These are phyloP conservation scores for Arthrobotrys pseudoclavata DNA, from an alignment of 2,329 filamentous ascomycete genomes.

Conservation along the genomic window DNA sequence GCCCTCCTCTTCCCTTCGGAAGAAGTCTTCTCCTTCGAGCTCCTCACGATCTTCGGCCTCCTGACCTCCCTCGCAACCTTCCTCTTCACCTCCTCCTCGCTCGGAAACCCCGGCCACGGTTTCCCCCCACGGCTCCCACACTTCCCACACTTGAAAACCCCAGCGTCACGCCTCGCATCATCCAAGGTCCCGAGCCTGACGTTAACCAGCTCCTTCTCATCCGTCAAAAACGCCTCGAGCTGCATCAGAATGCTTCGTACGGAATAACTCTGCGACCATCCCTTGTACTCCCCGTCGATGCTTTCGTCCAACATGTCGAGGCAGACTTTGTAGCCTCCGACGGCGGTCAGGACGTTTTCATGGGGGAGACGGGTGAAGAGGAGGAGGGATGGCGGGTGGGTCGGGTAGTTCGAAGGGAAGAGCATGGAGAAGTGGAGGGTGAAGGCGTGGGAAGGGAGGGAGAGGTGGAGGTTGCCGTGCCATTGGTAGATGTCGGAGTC, in stretches of 20 bases:
- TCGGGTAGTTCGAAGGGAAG: conserved; percentile 55
- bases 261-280: conserved; percentile 55
- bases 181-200: conserved; percentile 27
- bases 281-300: conserved; percentile 51
- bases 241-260: conserved; percentile 59
- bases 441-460: conserved; percentile 14
- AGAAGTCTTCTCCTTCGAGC: conserved; percentile 4
- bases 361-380: conserved; percentile 57
- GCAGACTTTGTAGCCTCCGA: conserved; percentile 59
- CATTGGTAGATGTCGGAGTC: conserved; percentile 58
- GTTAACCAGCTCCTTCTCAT: conserved; percentile 46
- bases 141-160: conserved; percentile 20
- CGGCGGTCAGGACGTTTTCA: conserved; percentile 49
- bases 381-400: conserved; percentile 47
- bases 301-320: conserved; percentile 58
- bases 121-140: conserved; percentile 17
- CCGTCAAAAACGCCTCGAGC: conserved; percentile 56
- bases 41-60: conserved; percentile 44
- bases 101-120: conserved; percentile 45
- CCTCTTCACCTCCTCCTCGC: conserved; percentile 27
- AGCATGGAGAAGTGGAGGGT: conserved; percentile 52
- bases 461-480: conserved; percentile 54
- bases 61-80: conserved; percentile 33
- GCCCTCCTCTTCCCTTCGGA: conserved; percentile 37
- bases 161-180: conserved; percentile 20